phyloP scores from a whole-genome alignment of 202 grass and related monocot species.

The Zizania palustris region DNA sequence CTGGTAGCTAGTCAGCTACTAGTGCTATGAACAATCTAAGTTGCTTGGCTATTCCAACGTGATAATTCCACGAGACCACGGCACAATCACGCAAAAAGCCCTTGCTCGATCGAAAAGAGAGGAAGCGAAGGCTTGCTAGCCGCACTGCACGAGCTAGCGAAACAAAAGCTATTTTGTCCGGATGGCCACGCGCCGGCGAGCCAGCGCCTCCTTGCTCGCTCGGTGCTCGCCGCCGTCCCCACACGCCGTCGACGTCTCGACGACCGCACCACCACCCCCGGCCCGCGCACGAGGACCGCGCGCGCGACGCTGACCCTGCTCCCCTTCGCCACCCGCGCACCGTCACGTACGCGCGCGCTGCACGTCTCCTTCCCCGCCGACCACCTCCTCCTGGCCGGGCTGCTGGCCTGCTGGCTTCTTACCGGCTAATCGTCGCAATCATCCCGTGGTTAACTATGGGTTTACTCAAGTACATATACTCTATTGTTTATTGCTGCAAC shows the following conservation, averaged over 20 bases:
- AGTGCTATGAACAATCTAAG: background rate
- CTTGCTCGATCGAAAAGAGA: too few relatives aligned
- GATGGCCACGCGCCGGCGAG: conserved; percentile 38
- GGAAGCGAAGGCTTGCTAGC: background rate
- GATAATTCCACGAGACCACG: background rate
- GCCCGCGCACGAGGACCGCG: conserved; percentile 21
- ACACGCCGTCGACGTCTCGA: conserved; percentile 26
- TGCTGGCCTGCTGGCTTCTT: background rate
- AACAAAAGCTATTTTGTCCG: background rate
- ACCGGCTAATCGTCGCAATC: background rate
- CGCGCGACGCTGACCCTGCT: conserved; percentile 30
- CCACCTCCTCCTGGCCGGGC: background rate
- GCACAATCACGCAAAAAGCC: background rate
- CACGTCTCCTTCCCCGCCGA: background rate
- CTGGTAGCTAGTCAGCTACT: too few relatives aligned
- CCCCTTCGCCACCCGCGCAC: conserved; percentile 9
- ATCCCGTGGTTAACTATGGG: background rate
- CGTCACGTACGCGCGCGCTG: conserved; percentile 22
- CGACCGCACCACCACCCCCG: conserved; percentile 14
- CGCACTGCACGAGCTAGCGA: background rate
- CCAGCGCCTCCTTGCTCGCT: background rate
- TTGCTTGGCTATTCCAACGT: background rate
- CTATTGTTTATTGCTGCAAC: background rate
- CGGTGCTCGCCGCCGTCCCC: conserved; percentile 23
- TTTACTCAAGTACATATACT: background rate